A percentile compares a stretch with the other conserved stretches of the same genome.
phyloP scores from a whole-genome alignment of 352 stramenopile genomes.

The Ophiocytium majus region DNA sequence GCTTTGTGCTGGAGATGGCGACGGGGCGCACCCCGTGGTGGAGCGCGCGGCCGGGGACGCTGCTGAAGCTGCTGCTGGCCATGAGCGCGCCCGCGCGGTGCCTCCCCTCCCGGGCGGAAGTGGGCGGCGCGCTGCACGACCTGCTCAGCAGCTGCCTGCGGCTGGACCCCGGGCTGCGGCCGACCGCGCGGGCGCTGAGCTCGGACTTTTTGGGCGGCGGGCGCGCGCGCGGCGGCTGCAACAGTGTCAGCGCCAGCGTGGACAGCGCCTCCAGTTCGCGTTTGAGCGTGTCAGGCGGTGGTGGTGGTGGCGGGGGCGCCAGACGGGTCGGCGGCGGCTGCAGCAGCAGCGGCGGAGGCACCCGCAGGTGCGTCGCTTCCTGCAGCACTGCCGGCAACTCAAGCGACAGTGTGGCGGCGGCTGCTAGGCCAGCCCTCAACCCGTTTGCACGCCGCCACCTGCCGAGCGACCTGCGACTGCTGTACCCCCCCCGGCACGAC shows the following conservation, averaged over 20 bases:
- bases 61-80: not conserved
- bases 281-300: not conserved
- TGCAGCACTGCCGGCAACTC: no score
- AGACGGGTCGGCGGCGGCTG: not conserved
- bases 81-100: not conserved
- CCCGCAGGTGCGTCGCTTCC: not conserved
- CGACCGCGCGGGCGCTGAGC: constrained; percentile 15
- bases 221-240: not conserved
- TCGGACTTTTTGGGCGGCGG: not conserved
- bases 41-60: not conserved
- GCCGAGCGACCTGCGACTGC: no score
- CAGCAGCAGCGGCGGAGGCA: not conserved
- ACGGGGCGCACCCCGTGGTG: constrained; percentile 76
- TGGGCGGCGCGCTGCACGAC: not conserved
- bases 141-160: constrained; percentile 49
- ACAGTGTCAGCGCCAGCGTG: not conserved
- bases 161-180: constrained; percentile 41
- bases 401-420: no score
- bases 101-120: not conserved
- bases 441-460: no score
- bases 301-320: not conserved
- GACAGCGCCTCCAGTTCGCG: no score
- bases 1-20: constrained; percentile 74
- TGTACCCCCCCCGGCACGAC: no score
- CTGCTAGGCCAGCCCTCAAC: no score